These are phyloP conservation scores for Naematelia aurantialba DNA, from an alignment of 768 basidiomycete species.

Conservation along the genomic window DNA sequence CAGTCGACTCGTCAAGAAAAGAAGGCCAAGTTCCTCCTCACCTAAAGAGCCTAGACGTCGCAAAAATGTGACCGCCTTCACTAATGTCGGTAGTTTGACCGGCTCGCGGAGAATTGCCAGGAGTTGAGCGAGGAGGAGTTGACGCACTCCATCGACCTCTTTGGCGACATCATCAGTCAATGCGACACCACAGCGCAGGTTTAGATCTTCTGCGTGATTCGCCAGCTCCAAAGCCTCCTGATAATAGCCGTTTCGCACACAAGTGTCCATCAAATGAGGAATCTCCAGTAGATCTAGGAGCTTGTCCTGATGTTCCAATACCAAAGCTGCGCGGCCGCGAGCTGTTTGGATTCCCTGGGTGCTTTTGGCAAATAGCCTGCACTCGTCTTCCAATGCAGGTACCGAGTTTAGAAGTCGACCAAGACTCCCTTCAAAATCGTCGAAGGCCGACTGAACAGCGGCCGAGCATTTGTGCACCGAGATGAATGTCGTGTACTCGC, in stretches of 20 bases:
- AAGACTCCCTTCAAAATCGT: conserved; percentile 71
- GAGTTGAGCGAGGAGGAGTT: conserved; percentile 69
- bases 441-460: conserved; percentile 67
- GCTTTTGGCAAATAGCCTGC: conserved; percentile 70
- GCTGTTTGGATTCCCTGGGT: conserved; percentile 66
- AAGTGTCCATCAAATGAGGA: conserved; percentile 85
- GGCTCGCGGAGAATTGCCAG: conserved; percentile 75
- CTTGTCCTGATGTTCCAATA: conserved; percentile 93
- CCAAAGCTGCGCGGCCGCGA: conserved; percentile 69
- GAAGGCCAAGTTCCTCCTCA: conserved; percentile 68
- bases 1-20: conserved; percentile 73
- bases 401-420: conserved; percentile 62
- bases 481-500: conserved; percentile 86
- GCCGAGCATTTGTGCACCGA: conserved; percentile 77
- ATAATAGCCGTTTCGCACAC: conserved; percentile 87
- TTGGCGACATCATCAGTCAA: conserved; percentile 59
- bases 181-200: conserved; percentile 53
- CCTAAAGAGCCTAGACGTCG: conserved; percentile 77
- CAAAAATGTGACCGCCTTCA: conserved; percentile 84
- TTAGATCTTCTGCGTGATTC: conserved; percentile 62
- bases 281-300: conserved; percentile 86
- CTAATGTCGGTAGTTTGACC: conserved; percentile 79
- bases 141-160: conserved; percentile 49
- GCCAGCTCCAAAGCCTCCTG: conserved; percentile 84
- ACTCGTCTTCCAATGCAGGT: conserved; percentile 70